Evolutionary conservation across 257 asterid genomes (phyloP), one percentile per base, ranked within the genome.

Genomic region (Rauvolfia tetraphylla): DNA sequence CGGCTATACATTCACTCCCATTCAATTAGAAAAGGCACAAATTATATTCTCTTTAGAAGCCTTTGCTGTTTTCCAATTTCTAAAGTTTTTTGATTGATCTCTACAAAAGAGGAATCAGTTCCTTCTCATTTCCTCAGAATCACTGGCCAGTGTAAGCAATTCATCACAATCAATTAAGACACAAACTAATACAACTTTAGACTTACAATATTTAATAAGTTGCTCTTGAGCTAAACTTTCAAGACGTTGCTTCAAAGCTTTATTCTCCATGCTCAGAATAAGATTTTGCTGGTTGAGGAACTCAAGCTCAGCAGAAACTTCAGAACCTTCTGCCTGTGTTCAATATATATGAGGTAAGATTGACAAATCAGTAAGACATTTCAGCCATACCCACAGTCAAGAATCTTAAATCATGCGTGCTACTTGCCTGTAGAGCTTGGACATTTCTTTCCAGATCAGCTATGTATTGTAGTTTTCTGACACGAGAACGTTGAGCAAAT

Each of bases 401-500:
- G 59, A 73, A 63, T 75, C 31, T 46, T 25, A 38, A 66, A 76
- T 76, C 59, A 84, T 33, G 44, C 62, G 22, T 18, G 54, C 27
- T 68, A 85, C 93, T 81, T 87, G 90, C 99, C 98, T 92, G 97
- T 68, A 95, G 87, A 80, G 91, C 94, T 90, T 95, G 98, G 71
- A 91, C 96, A 57, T 88, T 89, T 78, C 96, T 91, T 78, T 95
- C 99, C 72, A 95, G 97, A 82, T 92, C 97, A 72, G 98, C 97
- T 71, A 95, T 95, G 84, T 95, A 91, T 72, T 95, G 98, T 80
- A 91, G 93, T 87, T 92, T 95, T 79, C 98, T 87, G 41, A 95
- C 98, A 76, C 99, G 91, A 18, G 98, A 95, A 49, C 99, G 98
- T 84, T 92, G 99, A 85, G 99, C 98, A 79, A 88, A 95, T 83